Percentiles rank a stretch among this genome's conserved stretches.
phyloP scores from a whole-genome alignment of 495 filamentous ascomycete genomes.

The Penicillium pulvis region DNA sequence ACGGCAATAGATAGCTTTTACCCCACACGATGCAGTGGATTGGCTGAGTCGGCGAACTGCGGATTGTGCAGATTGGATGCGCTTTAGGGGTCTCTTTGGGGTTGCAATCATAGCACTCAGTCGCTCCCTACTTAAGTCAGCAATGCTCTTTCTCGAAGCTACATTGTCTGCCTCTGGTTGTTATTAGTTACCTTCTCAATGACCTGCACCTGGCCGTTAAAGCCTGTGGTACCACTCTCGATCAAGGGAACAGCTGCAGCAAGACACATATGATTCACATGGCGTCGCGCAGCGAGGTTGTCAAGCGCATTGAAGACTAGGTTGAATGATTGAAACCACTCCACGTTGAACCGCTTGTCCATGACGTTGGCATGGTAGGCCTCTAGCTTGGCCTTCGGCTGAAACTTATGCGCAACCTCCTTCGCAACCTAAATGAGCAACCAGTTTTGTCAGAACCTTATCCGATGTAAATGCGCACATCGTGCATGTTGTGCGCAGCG shows the following conservation, averaged over 20 bases:
- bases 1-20: conserved; percentile 92
- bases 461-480: conserved; percentile 1
- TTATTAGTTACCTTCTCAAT: conserved; percentile 76
- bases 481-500: background rate
- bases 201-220: conserved; percentile 96
- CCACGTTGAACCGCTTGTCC: conserved; percentile 84
- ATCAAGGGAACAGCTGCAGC: conserved; percentile 88
- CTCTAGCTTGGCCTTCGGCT: conserved; percentile 83
- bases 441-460: background rate
- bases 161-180: background rate
- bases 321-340: conserved; percentile 82
- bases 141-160: background rate
- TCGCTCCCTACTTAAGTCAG: conserved; percentile 59
- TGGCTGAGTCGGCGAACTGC: conserved; percentile 90
- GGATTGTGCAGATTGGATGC: conserved; percentile 94
- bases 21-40: conserved; percentile 99
- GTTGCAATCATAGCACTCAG: conserved; percentile 96
- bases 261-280: conserved; percentile 98
- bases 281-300: conserved; percentile 89
- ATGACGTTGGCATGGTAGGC: conserved; percentile 97
- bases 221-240: conserved; percentile 96
- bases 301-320: conserved; percentile 97
- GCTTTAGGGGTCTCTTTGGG: conserved; percentile 85
- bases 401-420: conserved; percentile 88
- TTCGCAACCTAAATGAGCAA: conserved; percentile 75